phyloP scores from a whole-genome alignment of 768 basidiomycete species.

The Mycena indigotica region DNA sequence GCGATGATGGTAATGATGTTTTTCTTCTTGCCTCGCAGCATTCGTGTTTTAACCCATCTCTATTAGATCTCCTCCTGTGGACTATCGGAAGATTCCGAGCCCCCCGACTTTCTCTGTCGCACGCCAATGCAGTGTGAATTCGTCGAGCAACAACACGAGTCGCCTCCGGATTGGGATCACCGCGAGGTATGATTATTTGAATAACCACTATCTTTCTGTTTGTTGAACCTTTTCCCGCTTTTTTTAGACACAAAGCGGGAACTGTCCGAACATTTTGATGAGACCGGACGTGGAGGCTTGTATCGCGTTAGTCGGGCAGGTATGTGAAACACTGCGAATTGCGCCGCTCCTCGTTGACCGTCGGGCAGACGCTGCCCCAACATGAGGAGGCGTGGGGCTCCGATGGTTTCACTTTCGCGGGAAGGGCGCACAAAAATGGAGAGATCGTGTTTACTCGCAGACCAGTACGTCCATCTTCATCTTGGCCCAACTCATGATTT shows the following conservation, averaged over 20 bases:
- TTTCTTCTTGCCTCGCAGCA: constrained; percentile 3
- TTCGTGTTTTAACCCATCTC: constrained; percentile 1
- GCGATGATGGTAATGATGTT: constrained; percentile 51
- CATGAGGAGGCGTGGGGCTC: constrained; percentile 65
- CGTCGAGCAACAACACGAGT: constrained; percentile 30
- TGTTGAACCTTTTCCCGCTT: not conserved
- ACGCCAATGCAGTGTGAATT: constrained; percentile 54
- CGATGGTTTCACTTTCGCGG: constrained; percentile 55
- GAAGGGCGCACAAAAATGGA: constrained; percentile 61
- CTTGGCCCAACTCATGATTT: constrained; percentile 1
- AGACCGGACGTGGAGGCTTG: too few relatives aligned
- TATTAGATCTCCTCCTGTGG: constrained; percentile 18
- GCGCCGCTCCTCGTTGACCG: constrained; percentile 14
- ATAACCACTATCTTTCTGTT: not conserved
- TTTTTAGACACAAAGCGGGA: not conserved
- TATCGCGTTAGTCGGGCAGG: constrained; percentile 45
- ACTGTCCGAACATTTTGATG: not conserved
- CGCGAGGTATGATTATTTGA: not conserved
- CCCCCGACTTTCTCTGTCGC: constrained; percentile 40
- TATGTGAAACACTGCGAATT: constrained; percentile 26
- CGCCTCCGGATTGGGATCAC: not conserved
- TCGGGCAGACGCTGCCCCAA: constrained; percentile 49
- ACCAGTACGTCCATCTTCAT: constrained; percentile 46
- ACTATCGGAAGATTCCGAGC: constrained; percentile 11
- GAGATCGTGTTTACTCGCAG: constrained; percentile 61